phyloP scores from a whole-genome alignment of 306 rosid species.

The Macrotyloma uniflorum region DNA sequence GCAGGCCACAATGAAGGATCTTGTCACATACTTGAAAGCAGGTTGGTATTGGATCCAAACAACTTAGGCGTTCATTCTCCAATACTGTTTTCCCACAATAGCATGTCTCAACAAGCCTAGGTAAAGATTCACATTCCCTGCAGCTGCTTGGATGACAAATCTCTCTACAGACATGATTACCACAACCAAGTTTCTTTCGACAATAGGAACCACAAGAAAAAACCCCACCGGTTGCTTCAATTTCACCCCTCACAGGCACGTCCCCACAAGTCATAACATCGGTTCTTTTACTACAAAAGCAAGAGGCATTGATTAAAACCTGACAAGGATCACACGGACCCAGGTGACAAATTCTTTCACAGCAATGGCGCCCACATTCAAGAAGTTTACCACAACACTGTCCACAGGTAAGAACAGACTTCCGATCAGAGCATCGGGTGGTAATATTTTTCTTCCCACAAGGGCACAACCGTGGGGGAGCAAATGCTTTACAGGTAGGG shows the following conservation, averaged over 20 bases:
- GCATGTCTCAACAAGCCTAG: constrained; percentile 71
- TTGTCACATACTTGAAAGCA: constrained; percentile 73
- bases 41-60: constrained; percentile 87
- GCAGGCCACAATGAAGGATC: constrained; percentile 64
- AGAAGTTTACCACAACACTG: constrained; percentile 79
- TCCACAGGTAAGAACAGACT: constrained; percentile 84
- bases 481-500: constrained; percentile 94
- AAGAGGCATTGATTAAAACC: constrained; percentile 65
- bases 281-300: constrained; percentile 68
- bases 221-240: constrained; percentile 68
- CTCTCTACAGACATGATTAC: constrained; percentile 73
- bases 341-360: constrained; percentile 69
- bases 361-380: constrained; percentile 75
- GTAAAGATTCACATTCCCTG: constrained; percentile 67
- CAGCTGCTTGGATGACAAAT: constrained; percentile 87
- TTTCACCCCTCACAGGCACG: constrained; percentile 77
- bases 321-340: constrained; percentile 88
- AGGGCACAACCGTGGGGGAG: constrained; percentile 77
- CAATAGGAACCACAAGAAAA: constrained; percentile 72
- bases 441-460: constrained; percentile 87
- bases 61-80: constrained; percentile 70
- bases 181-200: constrained; percentile 65
- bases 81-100: constrained; percentile 80
- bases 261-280: constrained; percentile 78
- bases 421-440: constrained; percentile 81